These are phyloP conservation scores for Zasmidium citrigriseum DNA, from an alignment of 2,329 filamentous ascomycete species.

Conservation along the genomic window DNA sequence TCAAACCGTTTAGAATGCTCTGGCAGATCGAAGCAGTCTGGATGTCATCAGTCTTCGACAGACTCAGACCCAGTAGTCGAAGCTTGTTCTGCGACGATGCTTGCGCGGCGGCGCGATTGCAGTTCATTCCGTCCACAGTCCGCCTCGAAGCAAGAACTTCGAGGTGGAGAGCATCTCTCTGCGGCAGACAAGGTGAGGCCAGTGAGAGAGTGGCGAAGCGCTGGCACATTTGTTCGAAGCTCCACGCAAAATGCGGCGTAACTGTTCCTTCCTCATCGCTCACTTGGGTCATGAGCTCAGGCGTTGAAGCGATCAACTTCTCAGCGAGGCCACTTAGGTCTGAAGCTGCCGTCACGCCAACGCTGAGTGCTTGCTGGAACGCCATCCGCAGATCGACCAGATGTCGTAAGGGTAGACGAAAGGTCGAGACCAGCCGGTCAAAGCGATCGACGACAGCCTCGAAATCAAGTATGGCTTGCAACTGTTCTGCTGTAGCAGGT, in stretches of 20 bases:
- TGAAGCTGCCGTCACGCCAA: slow-evolving; percentile 11
- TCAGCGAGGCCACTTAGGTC: slow-evolving; percentile 22
- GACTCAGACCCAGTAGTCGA: slow-evolving; percentile 11
- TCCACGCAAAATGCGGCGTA: slow-evolving; percentile 45
- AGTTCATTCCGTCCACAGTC: slow-evolving; percentile 4
- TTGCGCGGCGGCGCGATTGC: background rate
- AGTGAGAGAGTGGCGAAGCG: slow-evolving; percentile 17
- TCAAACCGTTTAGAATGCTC: slow-evolving; percentile 6
- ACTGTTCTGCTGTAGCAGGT: slow-evolving; percentile 40
- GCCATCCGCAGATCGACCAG: slow-evolving; percentile 28
- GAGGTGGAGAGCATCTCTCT: slow-evolving; percentile 9
- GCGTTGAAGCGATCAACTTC: slow-evolving; percentile 16
- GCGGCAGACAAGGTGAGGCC: background rate
- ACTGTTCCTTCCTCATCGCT: background rate
- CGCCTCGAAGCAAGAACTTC: slow-evolving; percentile 19
- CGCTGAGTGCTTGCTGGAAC: slow-evolving; percentile 25
- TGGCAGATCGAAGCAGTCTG: background rate
- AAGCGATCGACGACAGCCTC: slow-evolving; percentile 50
- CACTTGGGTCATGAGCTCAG: slow-evolving; percentile 5
- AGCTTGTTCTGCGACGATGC: slow-evolving; percentile 2
- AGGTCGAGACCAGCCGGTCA: slow-evolving; percentile 35
- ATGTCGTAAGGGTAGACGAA: slow-evolving; percentile 26
- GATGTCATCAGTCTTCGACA: background rate
- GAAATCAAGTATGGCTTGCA: slow-evolving; percentile 43
- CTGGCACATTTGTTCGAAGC: slow-evolving; percentile 51